Percentiles rank a stretch among this genome's conserved stretches.
Evolutionary conservation across 78 protist species (phyloP).

Genomic region (Speleostelium caveatum): DNA sequence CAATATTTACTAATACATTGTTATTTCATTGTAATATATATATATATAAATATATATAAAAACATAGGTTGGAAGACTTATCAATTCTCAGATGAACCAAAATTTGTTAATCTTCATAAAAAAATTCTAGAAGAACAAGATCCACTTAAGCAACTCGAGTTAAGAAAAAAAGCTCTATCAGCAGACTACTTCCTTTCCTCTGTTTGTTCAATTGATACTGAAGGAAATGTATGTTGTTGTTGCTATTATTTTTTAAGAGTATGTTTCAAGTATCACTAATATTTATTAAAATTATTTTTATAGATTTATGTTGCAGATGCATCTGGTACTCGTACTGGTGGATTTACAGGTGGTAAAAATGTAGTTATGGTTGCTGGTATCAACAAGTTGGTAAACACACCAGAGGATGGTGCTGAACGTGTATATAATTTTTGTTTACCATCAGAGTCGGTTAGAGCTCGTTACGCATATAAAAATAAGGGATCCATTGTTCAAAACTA

Average conservation of each 20-base stretch:
- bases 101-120: slow-evolving; percentile 13
- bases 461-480: slow-evolving; percentile 15
- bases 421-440: slow-evolving; percentile 19
- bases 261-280: background rate
- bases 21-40: no score
- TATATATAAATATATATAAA: no score
- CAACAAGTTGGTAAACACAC: slow-evolving; percentile 10
- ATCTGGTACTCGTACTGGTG: slow-evolving; percentile 23
- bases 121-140: slow-evolving; percentile 17
- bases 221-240: background rate
- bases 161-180: slow-evolving; percentile 5
- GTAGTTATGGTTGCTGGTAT: slow-evolving; percentile 20
- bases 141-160: slow-evolving; percentile 15
- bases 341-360: slow-evolving; percentile 16
- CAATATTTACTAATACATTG: no score
- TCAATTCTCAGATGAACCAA: slow-evolving; percentile 4
- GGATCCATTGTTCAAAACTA: slow-evolving; percentile 36
- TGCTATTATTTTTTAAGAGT: background rate
- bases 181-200: slow-evolving; percentile 23
- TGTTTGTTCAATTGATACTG: slow-evolving; percentile 5
- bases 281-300: background rate
- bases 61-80: no score
- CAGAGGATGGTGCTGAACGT: slow-evolving; percentile 5
- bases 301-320: slow-evolving; percentile 14
- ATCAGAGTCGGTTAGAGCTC: slow-evolving; percentile 47